phyloP scores from a whole-genome alignment of 2,329 filamentous ascomycete genomes.

The Ramichloridium luteum region DNA sequence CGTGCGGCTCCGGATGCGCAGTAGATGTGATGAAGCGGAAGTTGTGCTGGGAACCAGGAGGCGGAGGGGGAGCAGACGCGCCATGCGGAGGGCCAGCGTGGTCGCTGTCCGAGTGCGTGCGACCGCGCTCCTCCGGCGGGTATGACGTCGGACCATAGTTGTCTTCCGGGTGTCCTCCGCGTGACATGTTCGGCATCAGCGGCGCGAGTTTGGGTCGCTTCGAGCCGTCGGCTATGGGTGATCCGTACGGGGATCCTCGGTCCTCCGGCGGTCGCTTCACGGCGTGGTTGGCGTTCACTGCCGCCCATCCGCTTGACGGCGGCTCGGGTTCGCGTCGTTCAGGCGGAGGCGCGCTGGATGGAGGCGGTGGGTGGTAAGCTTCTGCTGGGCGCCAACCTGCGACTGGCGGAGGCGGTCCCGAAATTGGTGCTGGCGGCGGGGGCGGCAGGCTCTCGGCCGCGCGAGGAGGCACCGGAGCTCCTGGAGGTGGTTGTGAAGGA shows the following conservation, averaged over 20 bases:
- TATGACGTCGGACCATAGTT: conserved; percentile 4
- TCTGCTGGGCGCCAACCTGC: conserved; percentile 22
- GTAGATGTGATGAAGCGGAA: conserved; percentile 25
- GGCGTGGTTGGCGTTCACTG: conserved; percentile 32
- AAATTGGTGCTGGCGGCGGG: conserved; percentile 10
- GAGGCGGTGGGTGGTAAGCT: conserved; percentile 11
- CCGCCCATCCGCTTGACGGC: conserved; percentile 30
- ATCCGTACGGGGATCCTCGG: conserved; percentile 19
- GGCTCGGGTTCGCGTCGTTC: conserved; percentile 11
- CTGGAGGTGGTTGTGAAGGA: conserved; percentile 1
- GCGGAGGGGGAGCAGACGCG: conserved; percentile 12
- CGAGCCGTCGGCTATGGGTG: conserved; percentile 26
- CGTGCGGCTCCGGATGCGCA: conserved; percentile 18
- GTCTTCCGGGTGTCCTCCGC: conserved; percentile 13
- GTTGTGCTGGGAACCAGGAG: conserved; percentile 11
- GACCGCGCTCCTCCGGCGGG: conserved; percentile 16
- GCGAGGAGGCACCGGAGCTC: conserved; percentile 5
- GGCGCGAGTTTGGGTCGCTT: conserved; percentile 34
- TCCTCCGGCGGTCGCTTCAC: conserved; percentile 31
- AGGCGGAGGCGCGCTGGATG: conserved; percentile 9
- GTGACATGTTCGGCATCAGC: not conserved
- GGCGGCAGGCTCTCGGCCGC: conserved; percentile 15
- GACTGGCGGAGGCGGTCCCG: conserved; percentile 2
- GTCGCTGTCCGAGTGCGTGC: conserved; percentile 23
- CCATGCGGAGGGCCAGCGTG: conserved; percentile 17